phyloP scores from a whole-genome alignment of 192 early-diverging fungal species.

The Phlyctochytrium bullatum region DNA sequence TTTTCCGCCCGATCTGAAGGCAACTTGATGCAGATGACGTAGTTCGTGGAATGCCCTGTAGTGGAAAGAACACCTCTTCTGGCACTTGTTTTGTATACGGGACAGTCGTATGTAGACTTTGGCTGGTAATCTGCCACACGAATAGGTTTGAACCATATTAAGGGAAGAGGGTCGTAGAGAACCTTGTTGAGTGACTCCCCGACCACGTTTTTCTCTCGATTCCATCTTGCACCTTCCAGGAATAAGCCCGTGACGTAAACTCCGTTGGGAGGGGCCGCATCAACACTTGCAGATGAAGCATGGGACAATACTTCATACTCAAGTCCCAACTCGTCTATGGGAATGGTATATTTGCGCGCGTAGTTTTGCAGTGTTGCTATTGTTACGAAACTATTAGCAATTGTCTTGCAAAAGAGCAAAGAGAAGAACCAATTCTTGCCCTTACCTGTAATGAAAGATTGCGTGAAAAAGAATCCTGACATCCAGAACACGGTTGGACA shows the following conservation, averaged over 20 bases:
- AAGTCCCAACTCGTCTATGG: constrained; percentile 60
- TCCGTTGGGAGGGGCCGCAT: constrained; percentile 40
- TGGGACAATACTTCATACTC: constrained; percentile 49
- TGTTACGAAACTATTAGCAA: constrained; percentile 7
- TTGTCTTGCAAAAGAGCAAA: background rate
- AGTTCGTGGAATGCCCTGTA: constrained; percentile 67
- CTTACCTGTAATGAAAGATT: constrained; percentile 65
- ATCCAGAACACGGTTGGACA: constrained; percentile 61
- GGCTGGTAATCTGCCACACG: constrained; percentile 31
- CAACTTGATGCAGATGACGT: constrained; percentile 54
- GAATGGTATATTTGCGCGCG: constrained; percentile 56
- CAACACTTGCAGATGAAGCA: constrained; percentile 11
- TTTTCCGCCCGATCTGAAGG: constrained; percentile 52
- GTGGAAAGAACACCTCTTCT: constrained; percentile 58
- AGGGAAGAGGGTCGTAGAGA: constrained; percentile 55
- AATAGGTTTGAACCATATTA: constrained; percentile 68
- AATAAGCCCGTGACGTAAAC: constrained; percentile 55
- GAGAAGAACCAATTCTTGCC: background rate
- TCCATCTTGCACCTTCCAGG: constrained; percentile 61
- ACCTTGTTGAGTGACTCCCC: constrained; percentile 57
- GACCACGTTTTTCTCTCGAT: constrained; percentile 38
- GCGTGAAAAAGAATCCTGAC: constrained; percentile 68
- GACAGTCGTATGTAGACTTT: constrained; percentile 49
- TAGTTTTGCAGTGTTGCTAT: constrained; percentile 61
- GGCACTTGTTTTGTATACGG: constrained; percentile 65